Base-by-base conservation (phyloP, 345 rosid genomes). In the Eucalyptus melliodora region DNA sequence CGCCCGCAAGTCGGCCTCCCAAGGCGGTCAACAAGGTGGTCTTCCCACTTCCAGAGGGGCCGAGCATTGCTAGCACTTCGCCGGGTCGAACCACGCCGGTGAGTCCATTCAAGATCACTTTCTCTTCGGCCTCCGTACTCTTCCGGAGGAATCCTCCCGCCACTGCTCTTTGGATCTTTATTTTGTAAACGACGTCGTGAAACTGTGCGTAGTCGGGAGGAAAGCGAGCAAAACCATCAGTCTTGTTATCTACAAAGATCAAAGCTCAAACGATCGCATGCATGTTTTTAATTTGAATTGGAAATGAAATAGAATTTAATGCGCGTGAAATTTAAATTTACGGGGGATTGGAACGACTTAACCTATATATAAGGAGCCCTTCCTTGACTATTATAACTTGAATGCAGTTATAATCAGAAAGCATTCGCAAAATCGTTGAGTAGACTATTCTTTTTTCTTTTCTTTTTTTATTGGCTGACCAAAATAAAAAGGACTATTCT, bases 41-140 rank as follows among this genome's bases (percentile, higher is more conserved):
- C 91, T 95, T 95, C 62, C 96, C 96, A 31, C 95, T 92, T 37
- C 95, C 95, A 1, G 97, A 95, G 6, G 96, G 97, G 16, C 97
- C 94, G 26, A 95, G 89, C 92, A 94, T 91, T 30, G 94, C 96
- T 8, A 94, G 86, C 93, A 93, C 91, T 88, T 95, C 97, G 10
- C 94, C 94, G 1, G 94, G 95, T 24, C 47, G 60, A 30, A 93
- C 94, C 16, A 65, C 60, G 16, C 96, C 95, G 12, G 92, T 87
- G 55, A 94, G 67, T 67, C 94, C 95, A 37, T 92, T 94, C 77
- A 95, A 85, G 49, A 94, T 95, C 86, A 89, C 40, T 87, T 92
- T 94, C 86, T 94, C 94, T 34, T 91, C 92, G 6, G 91, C n/a
- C 19, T 86, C 87, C 13, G 8, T 45, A 10, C 88, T 88, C 85